Percentiles rank a stretch among this genome's conserved stretches.
phyloP scores from a whole-genome alignment of 129 eudicot species.

The Dittrichia graveolens region DNA sequence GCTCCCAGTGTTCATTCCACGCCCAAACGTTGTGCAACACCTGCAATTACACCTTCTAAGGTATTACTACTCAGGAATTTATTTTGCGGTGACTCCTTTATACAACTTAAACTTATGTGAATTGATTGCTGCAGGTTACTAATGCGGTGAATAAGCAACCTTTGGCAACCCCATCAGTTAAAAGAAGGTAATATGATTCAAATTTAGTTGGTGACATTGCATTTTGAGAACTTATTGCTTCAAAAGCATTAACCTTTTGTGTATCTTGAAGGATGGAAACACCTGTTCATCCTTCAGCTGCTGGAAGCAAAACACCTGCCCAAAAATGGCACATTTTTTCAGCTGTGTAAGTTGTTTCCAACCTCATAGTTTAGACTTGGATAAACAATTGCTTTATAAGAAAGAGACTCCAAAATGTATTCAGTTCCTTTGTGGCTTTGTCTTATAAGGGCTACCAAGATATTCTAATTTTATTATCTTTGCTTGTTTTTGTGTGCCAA shows the following conservation, averaged over 20 bases:
- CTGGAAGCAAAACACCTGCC: slow-evolving; percentile 60
- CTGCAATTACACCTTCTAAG: slow-evolving; percentile 54
- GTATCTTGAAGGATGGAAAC: slow-evolving; percentile 50
- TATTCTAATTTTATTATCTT: slow-evolving; percentile 2
- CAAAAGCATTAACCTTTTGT: not conserved
- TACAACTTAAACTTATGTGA: slow-evolving; percentile 4
- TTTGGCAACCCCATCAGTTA: slow-evolving; percentile 47
- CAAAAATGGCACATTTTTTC: slow-evolving; percentile 79
- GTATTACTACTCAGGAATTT: slow-evolving; percentile 28
- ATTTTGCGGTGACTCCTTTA: not conserved
- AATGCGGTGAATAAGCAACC: slow-evolving; percentile 45
- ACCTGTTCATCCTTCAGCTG: slow-evolving; percentile 51
- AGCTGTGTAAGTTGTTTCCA: slow-evolving; percentile 60
- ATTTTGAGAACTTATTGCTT: not conserved
- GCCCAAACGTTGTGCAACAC: slow-evolving; percentile 53
- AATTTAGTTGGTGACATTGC: not conserved
- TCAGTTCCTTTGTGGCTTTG: slow-evolving; percentile 8
- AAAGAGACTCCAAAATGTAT: not conserved
- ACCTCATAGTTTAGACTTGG: slow-evolving; percentile 1
- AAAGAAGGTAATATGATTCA: slow-evolving; percentile 31
- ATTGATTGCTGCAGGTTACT: slow-evolving; percentile 38
- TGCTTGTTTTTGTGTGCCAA: slow-evolving; percentile 35
- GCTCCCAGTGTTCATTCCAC: slow-evolving; percentile 36
- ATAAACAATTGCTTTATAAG: not conserved
- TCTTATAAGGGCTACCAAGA: not conserved